A percentile compares a stretch with the other conserved stretches of the same genome.
phyloP scores from a whole-genome alignment of 140 eudicot genomes.

The Bidens hawaiensis region DNA sequence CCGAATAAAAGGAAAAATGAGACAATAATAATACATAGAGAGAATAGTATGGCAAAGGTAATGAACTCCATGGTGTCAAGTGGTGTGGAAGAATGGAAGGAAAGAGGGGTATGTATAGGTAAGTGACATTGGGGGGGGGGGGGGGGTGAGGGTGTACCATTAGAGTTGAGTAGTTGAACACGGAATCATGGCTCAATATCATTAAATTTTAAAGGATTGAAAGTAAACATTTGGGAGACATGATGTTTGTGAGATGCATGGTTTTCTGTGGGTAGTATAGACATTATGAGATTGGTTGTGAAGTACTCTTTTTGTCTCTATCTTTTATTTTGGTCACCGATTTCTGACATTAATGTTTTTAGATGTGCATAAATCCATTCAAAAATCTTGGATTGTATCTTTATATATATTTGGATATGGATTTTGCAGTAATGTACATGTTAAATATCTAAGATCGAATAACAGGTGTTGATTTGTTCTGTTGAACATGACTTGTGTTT shows the following conservation, averaged over 20 bases:
- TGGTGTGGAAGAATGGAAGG: constrained; percentile 14
- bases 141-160: constrained; percentile 6
- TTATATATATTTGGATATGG: neutral
- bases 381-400: neutral
- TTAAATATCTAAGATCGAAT: no score
- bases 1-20: constrained; percentile 19
- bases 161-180: constrained; percentile 8
- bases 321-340: neutral
- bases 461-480: no score
- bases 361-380: neutral
- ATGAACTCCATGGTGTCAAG: constrained; percentile 24
- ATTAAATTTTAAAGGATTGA: neutral
- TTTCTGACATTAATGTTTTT: neutral
- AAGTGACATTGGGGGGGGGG: neutral
- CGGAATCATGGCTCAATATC: constrained; percentile 6
- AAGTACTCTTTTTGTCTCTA: no score
- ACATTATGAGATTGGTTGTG: no score
- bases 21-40: constrained; percentile 14
- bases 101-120: constrained; percentile 52
- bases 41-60: constrained; percentile 21
- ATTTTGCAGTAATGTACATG: neutral
- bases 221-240: neutral
- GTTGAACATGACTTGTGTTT: no score
- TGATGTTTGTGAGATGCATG: constrained; percentile 18
- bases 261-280: no score